phyloP scores from a whole-genome alignment of 106 monocot species.

The Amphibolis antarctica region DNA sequence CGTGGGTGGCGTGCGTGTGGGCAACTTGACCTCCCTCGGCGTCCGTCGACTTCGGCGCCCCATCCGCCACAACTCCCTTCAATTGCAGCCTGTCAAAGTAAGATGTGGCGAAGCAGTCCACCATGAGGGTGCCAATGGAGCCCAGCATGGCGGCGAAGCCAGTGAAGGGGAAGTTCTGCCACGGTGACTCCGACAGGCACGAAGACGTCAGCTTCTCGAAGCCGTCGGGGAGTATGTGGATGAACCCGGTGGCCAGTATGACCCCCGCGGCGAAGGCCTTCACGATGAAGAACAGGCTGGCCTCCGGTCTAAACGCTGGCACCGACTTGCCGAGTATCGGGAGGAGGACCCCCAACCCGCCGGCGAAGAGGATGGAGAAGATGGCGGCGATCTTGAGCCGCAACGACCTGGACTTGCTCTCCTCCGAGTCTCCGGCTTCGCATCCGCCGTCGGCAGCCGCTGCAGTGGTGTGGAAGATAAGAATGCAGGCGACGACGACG shows the following conservation, averaged over 20 bases:
- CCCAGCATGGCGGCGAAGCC: constrained; percentile 32
- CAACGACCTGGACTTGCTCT: constrained; percentile 9
- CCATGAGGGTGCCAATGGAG: constrained; percentile 29
- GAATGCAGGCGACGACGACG: background rate
- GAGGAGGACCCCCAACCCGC: background rate
- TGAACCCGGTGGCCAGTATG: constrained; percentile 9
- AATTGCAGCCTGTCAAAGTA: constrained; percentile 20
- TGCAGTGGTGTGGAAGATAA: background rate
- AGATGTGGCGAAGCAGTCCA: constrained; percentile 35
- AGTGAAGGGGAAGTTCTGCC: constrained; percentile 35
- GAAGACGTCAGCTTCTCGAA: constrained; percentile 15
- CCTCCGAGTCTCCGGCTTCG: background rate
- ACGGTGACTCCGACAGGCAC: constrained; percentile 21
- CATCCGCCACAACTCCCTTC: background rate
- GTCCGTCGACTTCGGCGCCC: background rate
- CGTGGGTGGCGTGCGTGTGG: constrained; percentile 29
- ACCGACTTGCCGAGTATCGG: constrained; percentile 1
- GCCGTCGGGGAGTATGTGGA: constrained; percentile 12
- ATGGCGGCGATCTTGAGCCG: constrained; percentile 22
- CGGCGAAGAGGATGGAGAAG: constrained; percentile 11
- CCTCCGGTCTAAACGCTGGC: background rate
- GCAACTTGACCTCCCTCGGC: background rate
- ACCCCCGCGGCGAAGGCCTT: constrained; percentile 23
- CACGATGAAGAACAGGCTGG: background rate
- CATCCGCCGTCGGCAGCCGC: constrained; percentile 13